phyloP scores from a whole-genome alignment of 257 asterid species.

The Rehmannia glutinosa region DNA sequence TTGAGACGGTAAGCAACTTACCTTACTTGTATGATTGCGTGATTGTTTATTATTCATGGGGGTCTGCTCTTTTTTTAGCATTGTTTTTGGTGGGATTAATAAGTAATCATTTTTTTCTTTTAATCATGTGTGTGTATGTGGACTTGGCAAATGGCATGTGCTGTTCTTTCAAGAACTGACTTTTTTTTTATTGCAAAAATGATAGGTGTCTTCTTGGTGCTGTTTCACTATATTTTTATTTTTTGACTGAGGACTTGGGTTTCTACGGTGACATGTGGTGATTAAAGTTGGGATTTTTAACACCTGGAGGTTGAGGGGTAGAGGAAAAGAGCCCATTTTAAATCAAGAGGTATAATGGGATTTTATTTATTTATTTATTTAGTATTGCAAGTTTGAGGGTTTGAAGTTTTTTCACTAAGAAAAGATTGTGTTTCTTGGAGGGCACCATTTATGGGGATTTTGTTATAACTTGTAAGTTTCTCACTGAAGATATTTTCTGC shows the following conservation, averaged over 20 bases:
- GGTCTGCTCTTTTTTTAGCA: conserved; percentile 17
- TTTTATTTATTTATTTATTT: background rate
- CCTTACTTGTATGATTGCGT: conserved; percentile 31
- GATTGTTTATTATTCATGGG: conserved; percentile 12
- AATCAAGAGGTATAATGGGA: conserved; percentile 1
- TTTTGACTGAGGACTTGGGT: conserved; percentile 25
- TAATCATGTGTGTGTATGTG: background rate
- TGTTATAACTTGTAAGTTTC: conserved; percentile 16
- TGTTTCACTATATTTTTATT: conserved; percentile 12
- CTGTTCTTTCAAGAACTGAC: conserved; percentile 10
- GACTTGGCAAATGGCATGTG: conserved; percentile 2
- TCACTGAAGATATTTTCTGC: background rate
- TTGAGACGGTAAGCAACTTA: conserved; percentile 61
- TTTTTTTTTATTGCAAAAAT: conserved; percentile 17
- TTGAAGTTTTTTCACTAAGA: background rate
- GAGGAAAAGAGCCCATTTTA: background rate
- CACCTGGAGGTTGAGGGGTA: conserved; percentile 21
- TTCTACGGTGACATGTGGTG: conserved; percentile 33
- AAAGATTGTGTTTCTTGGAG: background rate
- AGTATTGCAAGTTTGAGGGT: background rate
- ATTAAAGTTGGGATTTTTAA: conserved; percentile 22
- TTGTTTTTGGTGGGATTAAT: no score
- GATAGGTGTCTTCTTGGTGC: conserved; percentile 22
- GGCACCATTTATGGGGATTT: background rate
- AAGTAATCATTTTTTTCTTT: conserved; percentile 15